Percentiles rank a stretch among this genome's conserved stretches.
phyloP scores from a whole-genome alignment of 345 rosid species.

The Mallotus nudiflorus region DNA sequence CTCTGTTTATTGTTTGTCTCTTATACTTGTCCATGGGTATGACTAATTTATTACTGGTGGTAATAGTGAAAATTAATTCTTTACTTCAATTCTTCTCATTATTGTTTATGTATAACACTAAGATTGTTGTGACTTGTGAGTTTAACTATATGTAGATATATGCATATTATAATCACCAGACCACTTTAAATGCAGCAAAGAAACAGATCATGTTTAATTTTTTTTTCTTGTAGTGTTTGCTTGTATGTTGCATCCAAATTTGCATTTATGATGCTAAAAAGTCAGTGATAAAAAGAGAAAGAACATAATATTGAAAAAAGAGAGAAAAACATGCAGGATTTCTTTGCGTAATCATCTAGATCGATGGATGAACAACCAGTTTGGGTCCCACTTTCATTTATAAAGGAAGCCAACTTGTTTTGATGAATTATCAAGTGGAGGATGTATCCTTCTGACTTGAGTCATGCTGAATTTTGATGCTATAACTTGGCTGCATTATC shows the following conservation, averaged over 20 bases:
- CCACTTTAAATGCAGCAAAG: neutral
- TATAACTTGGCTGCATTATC: neutral
- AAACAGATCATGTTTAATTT: neutral
- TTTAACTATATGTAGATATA: neutral
- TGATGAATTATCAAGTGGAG: neutral
- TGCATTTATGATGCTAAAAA: neutral
- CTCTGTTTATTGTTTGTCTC: neutral
- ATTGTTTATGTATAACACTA: neutral
- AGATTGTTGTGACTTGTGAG: neutral
- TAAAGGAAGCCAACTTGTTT: neutral
- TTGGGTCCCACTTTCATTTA: too few relatives aligned
- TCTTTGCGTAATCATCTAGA: neutral
- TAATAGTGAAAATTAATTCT: neutral
- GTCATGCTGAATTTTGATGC: neutral
- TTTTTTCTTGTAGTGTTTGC: neutral
- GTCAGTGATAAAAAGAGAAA: too few relatives aligned
- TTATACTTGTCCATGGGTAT: neutral
- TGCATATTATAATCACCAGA: neutral
- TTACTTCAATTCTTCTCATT: neutral
- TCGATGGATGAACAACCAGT: neutral
- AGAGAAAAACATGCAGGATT: too few relatives aligned
- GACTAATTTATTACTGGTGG: neutral
- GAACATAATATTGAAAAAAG: too few relatives aligned
- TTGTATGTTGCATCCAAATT: neutral
- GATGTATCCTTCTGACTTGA: neutral